phyloP scores from a whole-genome alignment of 495 filamentous ascomycete genomes.

The Penicillium robsamsonii region DNA sequence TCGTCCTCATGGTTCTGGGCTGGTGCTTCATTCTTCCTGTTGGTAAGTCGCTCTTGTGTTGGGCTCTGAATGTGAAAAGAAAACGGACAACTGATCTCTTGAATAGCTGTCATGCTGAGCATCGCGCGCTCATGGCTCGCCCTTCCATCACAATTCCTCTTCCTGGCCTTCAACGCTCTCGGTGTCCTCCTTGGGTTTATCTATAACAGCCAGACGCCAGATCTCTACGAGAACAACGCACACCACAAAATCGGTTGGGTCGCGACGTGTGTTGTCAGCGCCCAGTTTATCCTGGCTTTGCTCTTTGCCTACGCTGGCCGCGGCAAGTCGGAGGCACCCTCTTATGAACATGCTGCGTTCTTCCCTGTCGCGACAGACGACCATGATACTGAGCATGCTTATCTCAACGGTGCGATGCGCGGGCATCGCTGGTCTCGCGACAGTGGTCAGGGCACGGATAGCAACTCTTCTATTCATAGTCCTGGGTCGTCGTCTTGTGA shows the following conservation, averaged over 20 bases:
- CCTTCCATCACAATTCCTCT: constrained; percentile 70
- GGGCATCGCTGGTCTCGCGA: constrained; percentile 73
- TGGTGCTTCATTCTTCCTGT: constrained; percentile 86
- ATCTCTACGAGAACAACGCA: constrained; percentile 83
- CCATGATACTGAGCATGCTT: constrained; percentile 58
- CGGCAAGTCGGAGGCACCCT: constrained; percentile 23
- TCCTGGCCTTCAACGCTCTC: constrained; percentile 67
- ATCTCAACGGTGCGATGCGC: constrained; percentile 40
- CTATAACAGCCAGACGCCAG: constrained; percentile 80
- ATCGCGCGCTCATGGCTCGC: constrained; percentile 75
- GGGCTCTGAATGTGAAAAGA: neutral
- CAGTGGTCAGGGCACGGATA: constrained; percentile 86
- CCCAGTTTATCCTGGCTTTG: constrained; percentile 67
- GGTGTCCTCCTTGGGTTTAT: constrained; percentile 70
- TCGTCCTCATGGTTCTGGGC: constrained; percentile 70
- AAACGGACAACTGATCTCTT: neutral
- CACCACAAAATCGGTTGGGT: constrained; percentile 92
- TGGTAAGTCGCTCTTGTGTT: constrained; percentile 52
- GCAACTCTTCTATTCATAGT: constrained; percentile 64
- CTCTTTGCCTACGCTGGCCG: constrained; percentile 52
- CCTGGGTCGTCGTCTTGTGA: constrained; percentile 56
- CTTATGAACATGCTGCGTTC: constrained; percentile 51
- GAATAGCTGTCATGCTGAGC: constrained; percentile 77
- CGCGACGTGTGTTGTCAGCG: constrained; percentile 65
- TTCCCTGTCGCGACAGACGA: constrained; percentile 68